Base-by-base conservation (phyloP, 1,139 yeast genomes). In the Blastobotrys arbuscula region DNA sequence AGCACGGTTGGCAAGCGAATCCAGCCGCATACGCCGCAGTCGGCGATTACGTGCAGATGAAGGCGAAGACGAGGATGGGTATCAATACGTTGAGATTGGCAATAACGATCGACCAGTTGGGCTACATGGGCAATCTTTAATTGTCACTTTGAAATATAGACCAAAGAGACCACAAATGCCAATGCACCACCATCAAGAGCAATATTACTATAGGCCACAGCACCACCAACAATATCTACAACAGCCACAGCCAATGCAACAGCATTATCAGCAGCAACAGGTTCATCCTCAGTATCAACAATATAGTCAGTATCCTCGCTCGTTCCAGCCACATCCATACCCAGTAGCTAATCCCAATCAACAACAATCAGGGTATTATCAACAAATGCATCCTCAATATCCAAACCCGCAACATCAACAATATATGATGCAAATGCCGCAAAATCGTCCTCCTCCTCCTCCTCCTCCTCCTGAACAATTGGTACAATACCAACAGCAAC, bases 11-110 rank as follows among this genome's bases (percentile, higher is more conserved):
- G 39, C 20, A 15, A 21, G 8, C 10, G 23, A 18, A 20, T 15
- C 30, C n/a, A 8, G 40, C 20, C 51, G 53, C 6, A 48, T 42
- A 8, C 48, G 56, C 18, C 43, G 56, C 9, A 50, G 55, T 2
- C 55, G 55, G 2, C 48, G 58, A 9, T 45, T 47, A 4, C 49
- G 50, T 2, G 53, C 49, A 15, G 45, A 31, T 19, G 44, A 20
- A 3, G 47, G 35, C 3, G 12, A 31, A 7, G 23, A 35, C 24
- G 47, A 39, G 13, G 45, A 42, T 20, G 44, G 42, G 9, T 39
- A 20, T 24, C 30, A 26, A 9, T 31, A 13, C 16, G 35, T 46
- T 8, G 49, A 46, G 26, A 46, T 46, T 37, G 49, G 49, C 6
- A 43, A 41, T 30, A 46, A 46, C 33, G 49, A 46, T 23, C 40